phyloP scores from a whole-genome alignment of 805 yeast species.

The Yamadazyma insecticola region DNA sequence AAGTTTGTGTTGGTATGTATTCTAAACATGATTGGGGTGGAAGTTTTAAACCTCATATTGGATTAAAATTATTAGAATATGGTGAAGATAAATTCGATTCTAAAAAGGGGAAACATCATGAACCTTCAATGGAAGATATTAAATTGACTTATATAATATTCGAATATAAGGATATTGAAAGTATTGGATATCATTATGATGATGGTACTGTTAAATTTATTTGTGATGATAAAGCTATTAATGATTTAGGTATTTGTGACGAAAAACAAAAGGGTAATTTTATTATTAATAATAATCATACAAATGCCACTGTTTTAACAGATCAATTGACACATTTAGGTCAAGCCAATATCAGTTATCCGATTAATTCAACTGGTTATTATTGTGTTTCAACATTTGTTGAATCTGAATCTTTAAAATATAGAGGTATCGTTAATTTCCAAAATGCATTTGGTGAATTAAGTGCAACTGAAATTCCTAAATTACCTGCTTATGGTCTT shows the following conservation, averaged over 20 bases:
- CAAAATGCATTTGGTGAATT: slow-evolving; percentile 90
- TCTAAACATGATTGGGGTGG: slow-evolving; percentile 88
- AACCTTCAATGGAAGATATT: slow-evolving; percentile 29
- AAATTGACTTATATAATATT: slow-evolving; percentile 67
- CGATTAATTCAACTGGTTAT: slow-evolving; percentile 74
- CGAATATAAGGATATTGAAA: slow-evolving; percentile 73
- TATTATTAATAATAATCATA: slow-evolving; percentile 45
- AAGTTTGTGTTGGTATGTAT: slow-evolving; percentile 88
- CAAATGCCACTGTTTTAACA: slow-evolving; percentile 53
- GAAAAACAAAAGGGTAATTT: slow-evolving; percentile 55
- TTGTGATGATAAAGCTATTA: slow-evolving; percentile 70
- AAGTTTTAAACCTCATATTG: slow-evolving; percentile 40
- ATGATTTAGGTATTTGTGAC: slow-evolving; percentile 47
- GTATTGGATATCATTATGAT: slow-evolving; percentile 52
- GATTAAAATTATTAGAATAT: slow-evolving; percentile 22
- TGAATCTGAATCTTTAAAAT: slow-evolving; percentile 38
- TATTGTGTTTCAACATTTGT: slow-evolving; percentile 82
- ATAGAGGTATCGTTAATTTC: slow-evolving; percentile 68
- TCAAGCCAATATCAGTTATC: slow-evolving; percentile 56
- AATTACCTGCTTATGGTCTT: slow-evolving; percentile 82
- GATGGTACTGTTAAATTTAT: slow-evolving; percentile 49
- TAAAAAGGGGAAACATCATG: slow-evolving; percentile 15
- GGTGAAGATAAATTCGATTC: slow-evolving; percentile 25
- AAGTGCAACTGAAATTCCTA: slow-evolving; percentile 87
- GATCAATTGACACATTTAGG: slow-evolving; percentile 55